Evolutionary conservation across 2,329 filamentous ascomycete species (phyloP), one percentile per base, ranked within the genome.

Genomic region (Macroventuria anomochaeta): DNA sequence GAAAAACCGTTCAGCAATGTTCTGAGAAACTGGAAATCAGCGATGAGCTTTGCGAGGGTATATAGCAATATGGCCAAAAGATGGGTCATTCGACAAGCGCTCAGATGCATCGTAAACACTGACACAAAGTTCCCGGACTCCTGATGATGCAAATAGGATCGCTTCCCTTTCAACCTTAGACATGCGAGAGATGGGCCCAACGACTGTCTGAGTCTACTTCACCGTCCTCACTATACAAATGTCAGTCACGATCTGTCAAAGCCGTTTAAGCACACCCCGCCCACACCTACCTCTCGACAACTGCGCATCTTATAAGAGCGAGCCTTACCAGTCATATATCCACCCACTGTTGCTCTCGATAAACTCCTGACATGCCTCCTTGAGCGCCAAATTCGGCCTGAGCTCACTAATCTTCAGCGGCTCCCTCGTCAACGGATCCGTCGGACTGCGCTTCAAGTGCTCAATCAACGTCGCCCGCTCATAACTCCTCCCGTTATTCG

Each of bases 401-500:
- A 97, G 74, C 37, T 97, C 91, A 1, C 80, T 77, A 0, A 85
- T 79, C 0, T 76, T 76, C 41, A 97, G 80, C 0, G 88, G 85
- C 58, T 92, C 88, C 34, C 93, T 82, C 0, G 93, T 97, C 29
- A 97, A 74, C 0, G 95, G 95, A 72, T 99, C 95, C 12, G 85
- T 89, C 0, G 82, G 81, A 28, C 85, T 85, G 18, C 89, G 82
- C 65, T 89, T 88, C 21, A 99, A 80, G 70, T 97, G 92, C 74
- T 96, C 91, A 68, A 92, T 81, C 56, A 99, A 88, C 13, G 90
- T 90, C 0, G 90, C 83, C 34, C 93, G 85, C 73, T 97, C 95
- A 72, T 96, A 99, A 1, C 89, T 95, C 60, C 93, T 90, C 11
- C 95, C 95, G 1, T 89, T 93, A 67, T 89, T 92, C 1, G 90